phyloP scores from a whole-genome alignment of 148 eudicot genomes.

The Mesembryanthemum crystallinum region DNA sequence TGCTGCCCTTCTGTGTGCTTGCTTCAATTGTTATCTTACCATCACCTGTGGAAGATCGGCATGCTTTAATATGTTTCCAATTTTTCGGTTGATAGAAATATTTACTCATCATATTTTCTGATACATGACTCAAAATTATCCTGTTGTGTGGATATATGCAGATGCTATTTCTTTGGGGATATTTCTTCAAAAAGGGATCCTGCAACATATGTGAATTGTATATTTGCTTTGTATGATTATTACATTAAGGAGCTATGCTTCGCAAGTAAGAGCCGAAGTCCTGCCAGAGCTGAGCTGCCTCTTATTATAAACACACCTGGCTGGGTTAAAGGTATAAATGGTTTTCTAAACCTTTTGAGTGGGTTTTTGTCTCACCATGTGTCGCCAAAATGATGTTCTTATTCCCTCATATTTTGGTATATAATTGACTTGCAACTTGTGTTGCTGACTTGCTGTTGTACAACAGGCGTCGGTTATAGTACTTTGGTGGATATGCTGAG shows the following conservation, averaged over 20 bases:
- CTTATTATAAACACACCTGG: slow-evolving; percentile 86
- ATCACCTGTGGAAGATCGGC: neutral
- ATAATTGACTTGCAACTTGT: slow-evolving; percentile 2
- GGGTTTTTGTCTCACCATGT: neutral
- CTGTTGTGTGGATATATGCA: slow-evolving; percentile 26
- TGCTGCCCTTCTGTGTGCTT: neutral
- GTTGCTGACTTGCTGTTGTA: slow-evolving; percentile 15
- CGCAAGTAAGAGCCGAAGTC: slow-evolving; percentile 31
- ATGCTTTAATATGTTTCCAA: neutral
- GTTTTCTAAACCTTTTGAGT: neutral
- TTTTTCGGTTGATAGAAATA: neutral
- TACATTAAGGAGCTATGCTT: slow-evolving; percentile 43
- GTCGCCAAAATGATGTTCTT: neutral
- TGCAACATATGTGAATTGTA: slow-evolving; percentile 47
- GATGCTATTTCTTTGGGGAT: slow-evolving; percentile 95
- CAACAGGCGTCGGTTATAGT: slow-evolving; percentile 77
- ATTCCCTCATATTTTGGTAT: neutral
- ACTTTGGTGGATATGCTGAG: slow-evolving; percentile 71
- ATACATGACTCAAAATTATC: neutral
- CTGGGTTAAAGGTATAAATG: slow-evolving; percentile 82
- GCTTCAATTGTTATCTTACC: neutral
- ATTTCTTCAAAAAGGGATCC: slow-evolving; percentile 84
- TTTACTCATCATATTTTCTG: neutral
- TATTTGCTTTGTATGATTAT: slow-evolving; percentile 54
- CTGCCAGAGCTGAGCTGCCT: slow-evolving; percentile 46